Base-by-base conservation (phyloP, 2,329 filamentous ascomycete species). In the Ophiocordyceps camponoti-leonardi region DNA sequence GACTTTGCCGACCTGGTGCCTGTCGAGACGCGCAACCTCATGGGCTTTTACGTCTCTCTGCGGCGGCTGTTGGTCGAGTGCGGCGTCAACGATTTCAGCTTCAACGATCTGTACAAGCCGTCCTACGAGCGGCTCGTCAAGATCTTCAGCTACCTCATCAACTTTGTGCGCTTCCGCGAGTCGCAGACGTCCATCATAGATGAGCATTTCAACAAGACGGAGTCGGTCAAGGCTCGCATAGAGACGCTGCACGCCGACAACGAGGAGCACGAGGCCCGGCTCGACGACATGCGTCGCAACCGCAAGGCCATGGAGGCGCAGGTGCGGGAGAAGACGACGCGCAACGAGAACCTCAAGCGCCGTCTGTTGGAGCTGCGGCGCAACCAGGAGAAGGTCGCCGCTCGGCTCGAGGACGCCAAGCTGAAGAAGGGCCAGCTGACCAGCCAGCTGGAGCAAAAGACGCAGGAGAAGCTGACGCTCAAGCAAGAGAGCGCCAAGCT, bases 61-160 rank as follows among this genome's bases (percentile, higher is more conserved):
- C 78, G 84, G 45, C 79, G 77, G 50, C 69, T 98, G 54, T 70
- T 98, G 53, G 67, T 79, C 48, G 86, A 90, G 69, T 96, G 92
- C 60, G 87, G 87, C 42, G 85, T 98, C 54, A 81, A 81, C 49
- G 92, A 98, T 63, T 94, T 98, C 56, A 86, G 83, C 33, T 94
- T 96, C 64, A 80, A 81, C 49, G 92, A 98, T 61, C 69, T 98
- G 6, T 90, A 93, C 60, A 83, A 83, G 60, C 92, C 92, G 16
- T 94, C 86, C 1, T 85, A 93, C 58, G 83, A 86, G 47, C 83
- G 92, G 41, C 74, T 96, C 14, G 83, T 90, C 57, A 94, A 92
- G 67, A 93, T 96, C 57, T 92, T 98, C 61, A 94, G 86, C 52
- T 95, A 95, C 64, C 77, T 96, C 51, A 98, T 98, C 69, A 98